These are phyloP conservation scores for Coffea humblotiana DNA, from an alignment of 305 asterid species.

Conservation along the genomic window DNA sequence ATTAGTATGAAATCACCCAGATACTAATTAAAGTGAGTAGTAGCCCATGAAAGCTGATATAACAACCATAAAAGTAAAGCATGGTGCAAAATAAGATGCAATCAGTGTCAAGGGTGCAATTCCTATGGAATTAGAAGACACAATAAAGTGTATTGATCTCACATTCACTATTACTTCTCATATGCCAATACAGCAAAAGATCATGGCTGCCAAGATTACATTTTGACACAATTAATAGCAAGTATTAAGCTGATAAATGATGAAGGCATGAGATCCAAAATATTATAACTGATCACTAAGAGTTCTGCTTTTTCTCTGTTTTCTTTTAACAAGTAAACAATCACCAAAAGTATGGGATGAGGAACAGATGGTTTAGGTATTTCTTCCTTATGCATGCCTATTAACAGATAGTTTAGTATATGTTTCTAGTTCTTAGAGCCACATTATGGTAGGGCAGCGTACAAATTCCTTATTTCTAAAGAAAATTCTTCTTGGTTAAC, in stretches of 20 bases:
- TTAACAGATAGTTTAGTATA: neutral
- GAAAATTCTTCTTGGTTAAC: too few species aligned
- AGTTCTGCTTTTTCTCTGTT: too few species aligned
- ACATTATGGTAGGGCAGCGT: neutral
- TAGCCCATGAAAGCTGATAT: neutral
- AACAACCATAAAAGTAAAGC: neutral
- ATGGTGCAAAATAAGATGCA: neutral
- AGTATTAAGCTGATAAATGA: neutral
- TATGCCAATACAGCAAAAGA: neutral
- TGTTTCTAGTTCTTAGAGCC: neutral
- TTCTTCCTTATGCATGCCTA: neutral
- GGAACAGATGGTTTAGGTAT: neutral
- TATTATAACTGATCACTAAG: neutral
- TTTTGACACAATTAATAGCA: neutral
- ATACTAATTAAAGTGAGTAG: neutral
- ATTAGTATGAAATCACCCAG: constrained; percentile 25
- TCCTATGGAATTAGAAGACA: neutral
- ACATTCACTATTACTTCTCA: neutral
- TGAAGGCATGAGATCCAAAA: neutral
- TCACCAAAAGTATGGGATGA: neutral
- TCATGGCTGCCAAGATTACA: neutral
- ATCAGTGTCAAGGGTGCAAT: neutral
- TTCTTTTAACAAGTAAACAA: neutral
- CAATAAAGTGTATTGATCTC: neutral
- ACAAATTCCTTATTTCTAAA: too few species aligned